These are phyloP conservation scores for Eucalyptus marginata DNA, from an alignment of 345 rosid species.

Conservation along the genomic window DNA sequence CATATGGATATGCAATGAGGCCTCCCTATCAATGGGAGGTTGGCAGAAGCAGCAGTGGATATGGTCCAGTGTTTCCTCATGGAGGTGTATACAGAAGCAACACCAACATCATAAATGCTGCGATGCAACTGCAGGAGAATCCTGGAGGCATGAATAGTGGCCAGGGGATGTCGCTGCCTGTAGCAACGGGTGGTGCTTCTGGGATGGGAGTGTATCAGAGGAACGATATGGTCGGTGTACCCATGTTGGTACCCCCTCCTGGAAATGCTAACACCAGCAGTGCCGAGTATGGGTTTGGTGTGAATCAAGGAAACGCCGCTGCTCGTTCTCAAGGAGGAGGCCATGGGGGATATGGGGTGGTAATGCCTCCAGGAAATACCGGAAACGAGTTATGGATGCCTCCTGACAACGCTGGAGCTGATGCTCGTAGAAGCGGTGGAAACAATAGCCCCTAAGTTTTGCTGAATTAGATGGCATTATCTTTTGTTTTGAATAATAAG, in stretches of 20 bases:
- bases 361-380: background rate
- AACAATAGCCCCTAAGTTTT: background rate
- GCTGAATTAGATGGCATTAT: background rate
- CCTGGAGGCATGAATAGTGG: background rate
- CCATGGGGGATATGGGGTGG: background rate
- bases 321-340: background rate
- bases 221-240: background rate
- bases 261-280: background rate
- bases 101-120: background rate
- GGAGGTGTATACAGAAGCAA: background rate
- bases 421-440: background rate
- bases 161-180: background rate
- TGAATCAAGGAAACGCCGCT: background rate
- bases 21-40: background rate
- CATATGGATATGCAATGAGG: background rate
- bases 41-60: background rate
- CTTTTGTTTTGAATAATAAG: background rate
- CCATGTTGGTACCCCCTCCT: background rate
- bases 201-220: background rate
- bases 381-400: background rate
- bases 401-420: background rate
- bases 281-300: background rate
- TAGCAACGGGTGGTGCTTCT: background rate
- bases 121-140: background rate
- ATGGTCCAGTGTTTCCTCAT: background rate